phyloP scores from a whole-genome alignment of 2,329 filamentous ascomycete species.

The Claviceps spartinae region DNA sequence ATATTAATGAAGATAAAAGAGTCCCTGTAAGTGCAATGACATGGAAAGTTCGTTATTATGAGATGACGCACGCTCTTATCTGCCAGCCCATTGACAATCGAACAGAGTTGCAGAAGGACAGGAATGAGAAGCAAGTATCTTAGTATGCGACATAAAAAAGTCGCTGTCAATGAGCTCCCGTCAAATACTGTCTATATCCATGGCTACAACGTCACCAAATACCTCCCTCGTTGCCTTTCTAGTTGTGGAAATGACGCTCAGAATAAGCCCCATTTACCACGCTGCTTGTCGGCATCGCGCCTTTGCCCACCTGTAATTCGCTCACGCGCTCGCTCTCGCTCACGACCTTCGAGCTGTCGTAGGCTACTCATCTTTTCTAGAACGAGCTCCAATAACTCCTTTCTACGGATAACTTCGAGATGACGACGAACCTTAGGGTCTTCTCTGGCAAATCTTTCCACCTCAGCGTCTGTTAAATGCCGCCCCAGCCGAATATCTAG shows the following conservation, averaged over 20 bases:
- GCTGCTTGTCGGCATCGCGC: conserved; percentile 23
- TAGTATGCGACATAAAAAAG: too few relatives aligned
- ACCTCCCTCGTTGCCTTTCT: too few relatives aligned
- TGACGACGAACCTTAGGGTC: conserved; percentile 83
- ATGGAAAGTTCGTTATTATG: neutral
- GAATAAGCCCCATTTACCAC: conserved; percentile 37
- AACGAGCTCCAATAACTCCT: conserved; percentile 85
- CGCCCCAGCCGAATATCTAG: conserved; percentile 77
- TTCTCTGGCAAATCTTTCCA: conserved; percentile 84
- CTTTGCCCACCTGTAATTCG: conserved; percentile 16
- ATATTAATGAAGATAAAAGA: neutral
- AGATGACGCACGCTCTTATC: neutral
- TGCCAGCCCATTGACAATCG: neutral
- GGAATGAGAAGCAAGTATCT: neutral
- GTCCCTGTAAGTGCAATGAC: neutral
- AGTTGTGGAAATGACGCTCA: conserved; percentile 12
- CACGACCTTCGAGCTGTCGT: conserved; percentile 65
- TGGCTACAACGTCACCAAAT: too few relatives aligned
- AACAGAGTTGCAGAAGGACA: neutral
- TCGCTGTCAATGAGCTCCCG: too few relatives aligned
- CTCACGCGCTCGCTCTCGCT: conserved; percentile 52
- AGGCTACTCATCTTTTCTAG: conserved; percentile 92
- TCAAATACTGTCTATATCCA: too few relatives aligned
- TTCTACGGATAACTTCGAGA: conserved; percentile 80
- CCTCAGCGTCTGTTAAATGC: conserved; percentile 61